Conservation (phyloP, 495 filamentous ascomycete genomes). For the Astrocystis sublimbata region DNA sequence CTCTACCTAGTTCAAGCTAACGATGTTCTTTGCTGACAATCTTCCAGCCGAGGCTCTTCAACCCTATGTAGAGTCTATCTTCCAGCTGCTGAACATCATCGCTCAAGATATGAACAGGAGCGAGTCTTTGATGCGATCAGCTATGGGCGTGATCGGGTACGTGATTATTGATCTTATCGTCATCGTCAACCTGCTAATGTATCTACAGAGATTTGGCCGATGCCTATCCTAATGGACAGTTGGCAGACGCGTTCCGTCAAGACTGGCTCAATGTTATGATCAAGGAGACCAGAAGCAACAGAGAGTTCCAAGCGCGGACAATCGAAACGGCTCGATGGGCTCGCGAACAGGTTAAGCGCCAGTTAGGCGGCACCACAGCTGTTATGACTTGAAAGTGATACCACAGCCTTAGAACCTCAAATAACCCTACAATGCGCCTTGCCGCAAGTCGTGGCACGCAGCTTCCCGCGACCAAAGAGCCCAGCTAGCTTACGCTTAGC, state of each 20-base stretch:
- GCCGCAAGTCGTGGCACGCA: conserved; percentile 26
- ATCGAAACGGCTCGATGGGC: conserved; percentile 96
- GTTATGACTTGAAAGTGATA: conserved; percentile 46
- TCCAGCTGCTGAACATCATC: conserved; percentile 81
- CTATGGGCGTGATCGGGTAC: conserved; percentile 96
- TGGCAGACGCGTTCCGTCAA: conserved; percentile 76
- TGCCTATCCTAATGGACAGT: conserved; percentile 88
- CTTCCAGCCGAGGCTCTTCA: conserved; percentile 64
- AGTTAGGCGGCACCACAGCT: conserved; percentile 59
- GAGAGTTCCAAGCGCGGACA: conserved; percentile 78
- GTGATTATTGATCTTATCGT: conserved; percentile 29
- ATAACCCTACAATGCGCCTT: conserved; percentile 16
- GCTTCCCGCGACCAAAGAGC: conserved; percentile 34
- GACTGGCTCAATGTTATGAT: conserved; percentile 89
- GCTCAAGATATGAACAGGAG: conserved; percentile 81
- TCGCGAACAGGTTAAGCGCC: conserved; percentile 93
- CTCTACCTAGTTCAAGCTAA: background rate
- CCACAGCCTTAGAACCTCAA: background rate
- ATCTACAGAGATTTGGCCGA: conserved; percentile 81
- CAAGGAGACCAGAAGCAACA: conserved; percentile 81
- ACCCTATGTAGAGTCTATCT: conserved; percentile 82
- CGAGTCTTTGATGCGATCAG: conserved; percentile 84
- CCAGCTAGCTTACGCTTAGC: conserved; percentile 24
- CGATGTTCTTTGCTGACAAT: conserved; percentile 24
- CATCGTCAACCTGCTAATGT: conserved; percentile 37